These are phyloP conservation scores for Apiotrichum porosum DNA, from an alignment of 1,284 basidiomycete genomes.

Conservation along the genomic window DNA sequence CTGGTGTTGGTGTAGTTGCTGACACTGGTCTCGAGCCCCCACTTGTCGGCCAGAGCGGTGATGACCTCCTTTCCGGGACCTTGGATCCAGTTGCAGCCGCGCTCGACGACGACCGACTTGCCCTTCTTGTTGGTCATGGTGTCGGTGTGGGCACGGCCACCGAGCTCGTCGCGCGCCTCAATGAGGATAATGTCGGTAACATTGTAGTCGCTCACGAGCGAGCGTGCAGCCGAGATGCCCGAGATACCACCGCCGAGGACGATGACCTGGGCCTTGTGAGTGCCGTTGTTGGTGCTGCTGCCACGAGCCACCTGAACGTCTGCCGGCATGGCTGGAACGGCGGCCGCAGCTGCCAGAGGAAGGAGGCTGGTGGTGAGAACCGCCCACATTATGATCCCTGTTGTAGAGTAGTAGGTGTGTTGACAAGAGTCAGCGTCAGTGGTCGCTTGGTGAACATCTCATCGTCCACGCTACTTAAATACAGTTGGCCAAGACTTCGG, in stretches of 20 bases:
- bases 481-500: too few species aligned
- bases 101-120: constrained; percentile 54
- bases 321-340: too few species aligned
- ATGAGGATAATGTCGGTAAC: constrained; percentile 60
- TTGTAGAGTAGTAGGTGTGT: too few species aligned
- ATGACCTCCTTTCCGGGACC: constrained; percentile 53
- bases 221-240: constrained; percentile 62
- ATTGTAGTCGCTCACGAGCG: constrained; percentile 55
- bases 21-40: constrained; percentile 52
- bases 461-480: too few species aligned
- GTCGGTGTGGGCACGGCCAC: constrained; percentile 58
- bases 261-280: constrained; percentile 46
- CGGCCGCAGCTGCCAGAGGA: too few species aligned
- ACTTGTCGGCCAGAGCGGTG: constrained; percentile 55
- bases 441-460: too few species aligned
- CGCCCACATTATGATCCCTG: too few species aligned
- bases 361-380: too few species aligned
- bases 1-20: constrained; percentile 12
- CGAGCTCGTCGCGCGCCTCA: constrained; percentile 59
- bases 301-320: background rate
- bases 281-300: background rate
- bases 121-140: constrained; percentile 39
- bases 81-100: constrained; percentile 68
- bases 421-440: too few species aligned
- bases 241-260: constrained; percentile 63